Conservation (phyloP, 2,329 filamentous ascomycete species). For the Ciborinia camelliae region DNA sequence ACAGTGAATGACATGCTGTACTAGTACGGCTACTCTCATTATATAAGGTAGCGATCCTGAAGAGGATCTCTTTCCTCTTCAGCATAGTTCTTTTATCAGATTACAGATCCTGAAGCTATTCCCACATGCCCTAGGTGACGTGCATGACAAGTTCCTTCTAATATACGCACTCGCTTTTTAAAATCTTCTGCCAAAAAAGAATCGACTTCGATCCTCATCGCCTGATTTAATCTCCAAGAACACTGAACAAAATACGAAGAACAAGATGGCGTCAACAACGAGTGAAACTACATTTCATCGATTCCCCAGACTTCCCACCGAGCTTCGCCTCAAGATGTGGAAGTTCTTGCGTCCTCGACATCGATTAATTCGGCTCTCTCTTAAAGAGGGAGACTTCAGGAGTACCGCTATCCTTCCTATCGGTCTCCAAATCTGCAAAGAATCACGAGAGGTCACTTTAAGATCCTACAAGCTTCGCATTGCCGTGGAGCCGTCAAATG, state of each 20-base stretch:
- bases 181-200: background rate
- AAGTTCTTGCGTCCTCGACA: background rate
- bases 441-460: background rate
- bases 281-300: background rate
- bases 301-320: background rate
- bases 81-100: no score
- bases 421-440: background rate
- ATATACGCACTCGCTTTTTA: background rate
- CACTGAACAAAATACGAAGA: background rate
- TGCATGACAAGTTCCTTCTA: no score
- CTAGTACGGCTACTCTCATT: no score
- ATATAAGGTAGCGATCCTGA: no score
- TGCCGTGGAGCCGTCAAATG: background rate
- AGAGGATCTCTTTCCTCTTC: no score
- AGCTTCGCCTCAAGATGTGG: constrained; percentile 4
- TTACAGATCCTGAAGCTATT: no score
- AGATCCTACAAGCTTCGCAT: background rate
- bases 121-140: no score
- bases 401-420: background rate
- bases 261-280: background rate
- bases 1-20: no score
- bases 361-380: background rate
- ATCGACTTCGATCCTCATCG: background rate
- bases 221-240: background rate
- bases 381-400: background rate